Conservation (phyloP, 78 protist genomes). For the Monocercomonoides exilis region DNA sequence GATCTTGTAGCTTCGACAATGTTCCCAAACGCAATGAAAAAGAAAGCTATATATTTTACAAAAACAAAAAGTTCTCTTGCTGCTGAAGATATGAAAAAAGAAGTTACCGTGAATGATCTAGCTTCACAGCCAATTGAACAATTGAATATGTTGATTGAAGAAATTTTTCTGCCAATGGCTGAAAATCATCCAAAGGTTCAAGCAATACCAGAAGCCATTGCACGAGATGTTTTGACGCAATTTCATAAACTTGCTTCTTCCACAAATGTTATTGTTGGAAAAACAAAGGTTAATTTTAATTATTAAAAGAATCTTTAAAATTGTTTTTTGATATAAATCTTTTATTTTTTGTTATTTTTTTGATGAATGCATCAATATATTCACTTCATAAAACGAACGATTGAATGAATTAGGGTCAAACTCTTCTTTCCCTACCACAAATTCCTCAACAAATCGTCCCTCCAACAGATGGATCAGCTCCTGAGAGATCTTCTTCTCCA, state of each 20-base stretch:
- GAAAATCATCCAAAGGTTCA: not conserved
- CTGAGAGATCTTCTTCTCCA: not conserved
- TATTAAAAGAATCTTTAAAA: not conserved
- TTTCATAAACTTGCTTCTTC: not conserved
- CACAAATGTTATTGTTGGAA: slow-evolving; percentile 28
- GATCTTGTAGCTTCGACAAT: not conserved
- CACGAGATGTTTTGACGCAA: slow-evolving; percentile 10
- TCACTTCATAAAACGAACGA: not conserved
- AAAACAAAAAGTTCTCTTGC: not conserved
- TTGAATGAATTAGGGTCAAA: slow-evolving; percentile 21
- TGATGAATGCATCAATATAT: not conserved
- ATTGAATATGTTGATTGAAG: not conserved
- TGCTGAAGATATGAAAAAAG: not conserved
- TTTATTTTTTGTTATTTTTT: too few species aligned
- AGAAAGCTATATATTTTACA: not conserved
- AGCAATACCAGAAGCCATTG: slow-evolving; percentile 17
- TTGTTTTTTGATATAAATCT: not conserved
- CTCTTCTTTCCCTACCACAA: slow-evolving; percentile 47
- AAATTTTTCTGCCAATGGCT: slow-evolving; percentile 20
- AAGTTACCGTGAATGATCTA: slow-evolving; percentile 17
- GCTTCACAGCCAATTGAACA: slow-evolving; percentile 12
- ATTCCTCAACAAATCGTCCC: not conserved
- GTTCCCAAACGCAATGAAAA: not conserved
- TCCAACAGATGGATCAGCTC: not conserved
- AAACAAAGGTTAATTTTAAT: not conserved